Percentiles rank a stretch among this genome's conserved stretches.
Evolutionary conservation across 75 land plant genomes (phyloP).

Genomic region (Sequoiadendron giganteum): DNA sequence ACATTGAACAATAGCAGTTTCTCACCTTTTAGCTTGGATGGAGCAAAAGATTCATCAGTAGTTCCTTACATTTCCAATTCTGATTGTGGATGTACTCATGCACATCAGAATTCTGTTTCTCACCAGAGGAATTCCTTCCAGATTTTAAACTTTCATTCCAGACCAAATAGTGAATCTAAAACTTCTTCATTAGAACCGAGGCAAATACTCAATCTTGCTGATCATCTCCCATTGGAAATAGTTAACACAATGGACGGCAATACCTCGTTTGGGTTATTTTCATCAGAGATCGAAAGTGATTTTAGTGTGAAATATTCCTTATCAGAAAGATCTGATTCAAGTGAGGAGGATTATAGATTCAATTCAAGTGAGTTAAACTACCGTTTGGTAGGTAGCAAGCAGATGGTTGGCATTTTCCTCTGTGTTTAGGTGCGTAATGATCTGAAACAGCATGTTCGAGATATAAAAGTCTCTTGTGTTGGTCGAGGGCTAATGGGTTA

Average conservation of each 20-base stretch:
- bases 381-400: slow-evolving; percentile 64
- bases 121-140: slow-evolving; percentile 24
- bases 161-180: not conserved
- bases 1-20: slow-evolving; percentile 50
- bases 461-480: slow-evolving; percentile 68
- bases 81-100: slow-evolving; percentile 46
- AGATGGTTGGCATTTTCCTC: slow-evolving; percentile 91
- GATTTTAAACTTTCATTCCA: slow-evolving; percentile 15
- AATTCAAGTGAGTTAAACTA: slow-evolving; percentile 11
- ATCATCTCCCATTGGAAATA: not conserved
- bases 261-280: slow-evolving; percentile 18
- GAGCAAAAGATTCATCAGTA: no score
- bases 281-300: slow-evolving; percentile 48
- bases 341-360: not conserved
- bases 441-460: slow-evolving; percentile 38
- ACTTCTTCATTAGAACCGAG: not conserved
- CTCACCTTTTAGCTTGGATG: not conserved
- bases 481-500: slow-evolving; percentile 89
- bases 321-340: slow-evolving; percentile 25
- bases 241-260: not conserved
- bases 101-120: not conserved
- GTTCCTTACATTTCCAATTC: slow-evolving; percentile 32
- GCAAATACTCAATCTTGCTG: not conserved
- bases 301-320: not conserved
- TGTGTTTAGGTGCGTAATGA: slow-evolving; percentile 74